Evolutionary conservation across 192 early-diverging fungal genomes (phyloP), one percentile per base, ranked within the genome.

Genomic region (Irineochytrium annulatum): DNA sequence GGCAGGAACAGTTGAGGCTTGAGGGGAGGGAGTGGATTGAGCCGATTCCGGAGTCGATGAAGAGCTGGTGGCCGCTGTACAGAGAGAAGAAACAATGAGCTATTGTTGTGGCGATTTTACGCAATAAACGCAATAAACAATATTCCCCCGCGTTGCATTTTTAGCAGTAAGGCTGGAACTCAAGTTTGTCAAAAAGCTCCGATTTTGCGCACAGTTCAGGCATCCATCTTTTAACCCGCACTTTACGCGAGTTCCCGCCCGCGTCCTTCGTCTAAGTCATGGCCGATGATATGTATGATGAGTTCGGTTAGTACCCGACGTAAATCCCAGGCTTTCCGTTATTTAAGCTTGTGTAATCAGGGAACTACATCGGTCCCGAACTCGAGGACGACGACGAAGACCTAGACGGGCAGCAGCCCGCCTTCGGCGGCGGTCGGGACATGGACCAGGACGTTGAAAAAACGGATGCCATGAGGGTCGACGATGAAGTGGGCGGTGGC

Each of bases 311-410:
- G 37, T n/a, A 41, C n/a, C n/a, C 11, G n/a, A n/a, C 8, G 37
- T n/a, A 41, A 13, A 8, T n/a, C 37, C 11, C 37, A n/a, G 37
- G 37, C 11, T n/a, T 13, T 41, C 37, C 37, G 37, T 41, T n/a
- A 41, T 13, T n/a, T 8, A 13, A 8, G 37, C 37, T 13, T 41
- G 37, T n/a, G 37, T 13, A n/a, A n/a, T 41, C 37, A 87, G 95
- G 96, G 58, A 99, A 99, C 82, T 99, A 99, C 78, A 89, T 99
- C 73, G 97, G 97, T 19, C 91, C 94, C 33, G 94, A 97, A 56
- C 76, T 97, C 32, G 89, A 87, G 8, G 78, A 82, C 22, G 77
- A 81, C 20, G 72, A 77, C 20, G 77, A 78, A n/a, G n/a, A n/a
- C n/a, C n/a, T n/a, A n/a, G n/a, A n/a, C n/a, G n/a, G 14, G 70